Base-by-base conservation (phyloP, 2,329 filamentous ascomycete genomes). In the Penicillium sp. region DNA sequence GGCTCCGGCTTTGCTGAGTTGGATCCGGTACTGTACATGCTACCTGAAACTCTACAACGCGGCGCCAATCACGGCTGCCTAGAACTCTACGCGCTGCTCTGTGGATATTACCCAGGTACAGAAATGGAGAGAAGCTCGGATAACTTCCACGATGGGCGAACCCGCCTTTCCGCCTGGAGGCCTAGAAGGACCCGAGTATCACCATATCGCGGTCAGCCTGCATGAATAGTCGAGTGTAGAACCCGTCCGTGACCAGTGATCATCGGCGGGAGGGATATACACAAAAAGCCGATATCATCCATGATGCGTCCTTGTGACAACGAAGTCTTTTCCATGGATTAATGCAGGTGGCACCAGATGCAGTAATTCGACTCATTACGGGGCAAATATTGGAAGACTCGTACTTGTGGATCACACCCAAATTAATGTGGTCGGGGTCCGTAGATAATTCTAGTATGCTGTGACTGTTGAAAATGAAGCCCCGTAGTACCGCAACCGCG, bases 211-310 rank as follows among this genome's bases (percentile, higher is more conserved):
- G 49, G 51, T 54, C 47, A 49, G 52, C 46, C 56, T 57, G 56
- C 53, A 60, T 54, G 47, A 57, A 59, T 56, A 51, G 53, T 53
- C 46, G 25, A 55, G 42, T 49, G 49, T 54, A 33, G 52, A 58
- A 60, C 44, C 44, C 39, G 39, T 42, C 47, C 39, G 25, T 49
- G 42, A 46, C 42, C 29, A 43, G 35, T 28, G 55, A 58, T 56
- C 51, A 56, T 54, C 49, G 53, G 44, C 50, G 38, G 42, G 23
- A 55, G 38, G 42, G 23, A 55, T 40, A 39, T 25, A 28, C 27
- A 25, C 37, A 39, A 20, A 9, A 20, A 18, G 3, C 7, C n/a
- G 6, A 35, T 35, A 37, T 12, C 32, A 24, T 39, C 38, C 23
- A 40, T 25, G 13, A 40, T 40, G 42, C 41, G 53, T 53, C 47